Evolutionary conservation across 176 grass and related monocot genomes (phyloP), one percentile per base, ranked within the genome.

Genomic region (Areca catechu): DNA sequence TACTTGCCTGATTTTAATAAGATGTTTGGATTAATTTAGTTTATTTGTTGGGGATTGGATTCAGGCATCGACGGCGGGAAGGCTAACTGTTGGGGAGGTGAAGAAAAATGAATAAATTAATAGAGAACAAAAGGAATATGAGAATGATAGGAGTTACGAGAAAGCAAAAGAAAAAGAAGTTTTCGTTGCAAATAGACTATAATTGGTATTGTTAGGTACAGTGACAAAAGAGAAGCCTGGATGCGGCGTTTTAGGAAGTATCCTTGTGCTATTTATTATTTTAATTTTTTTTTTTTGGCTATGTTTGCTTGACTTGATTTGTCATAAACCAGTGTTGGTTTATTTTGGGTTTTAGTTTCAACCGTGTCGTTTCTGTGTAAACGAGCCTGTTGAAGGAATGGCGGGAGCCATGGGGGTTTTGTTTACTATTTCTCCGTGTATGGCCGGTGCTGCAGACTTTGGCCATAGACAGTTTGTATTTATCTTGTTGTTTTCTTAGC

Each of bases 241-340:
- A 85, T 88, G 84, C 80, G 15, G 84, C 77, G 79, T 95, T 95
- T 88, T 95, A 88, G 84, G 81, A 68, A 79, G 89, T 84, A 71
- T 95, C 89, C 84, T 63, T 62, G 60, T 73, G 77, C 83, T 84
- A 76, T 77, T 80, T 62, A 65, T 49, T 57, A 70, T 59, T 58
- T 69, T 30, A 53, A 66, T 57, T 56, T 69, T 28, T 16, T 57
- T 43, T 25, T 57, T 21, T 30, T 15, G 20, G 5, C 20, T 12
- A n/a, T 49, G 20, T 49, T 69, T 34, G 20, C 58, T 25, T 58
- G 43, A 28, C 22, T 51, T 71, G 68, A 59, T 60, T 59, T 59
- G 34, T 30, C 55, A 70, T 49, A 20, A 50, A 49, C 17, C 55
- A 70, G 51, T 56, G 14, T n/a, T n/a, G n/a, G n/a, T 25, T 24